Percentiles rank a stretch among this genome's conserved stretches.
Conservation (phyloP, 176 grass and related monocot species). For the Eragrostis curvula region DNA sequence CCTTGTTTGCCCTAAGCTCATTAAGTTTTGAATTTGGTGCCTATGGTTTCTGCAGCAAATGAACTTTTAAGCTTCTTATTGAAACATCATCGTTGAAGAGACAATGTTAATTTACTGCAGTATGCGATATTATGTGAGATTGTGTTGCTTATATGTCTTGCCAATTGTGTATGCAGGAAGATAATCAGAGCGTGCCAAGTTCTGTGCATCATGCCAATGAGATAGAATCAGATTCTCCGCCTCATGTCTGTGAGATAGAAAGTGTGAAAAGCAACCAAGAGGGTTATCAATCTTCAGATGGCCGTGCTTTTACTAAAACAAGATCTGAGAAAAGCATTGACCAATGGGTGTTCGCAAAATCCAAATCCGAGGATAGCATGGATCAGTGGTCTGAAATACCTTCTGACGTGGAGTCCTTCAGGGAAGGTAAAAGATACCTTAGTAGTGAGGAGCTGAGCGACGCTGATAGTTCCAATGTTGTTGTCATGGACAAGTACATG, state of each 20-base stretch:
- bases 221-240: constrained; percentile 53
- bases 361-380: constrained; percentile 86
- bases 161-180: constrained; percentile 44
- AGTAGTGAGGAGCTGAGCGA: constrained; percentile 62
- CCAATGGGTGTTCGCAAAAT: constrained; percentile 83
- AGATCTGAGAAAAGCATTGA: constrained; percentile 77
- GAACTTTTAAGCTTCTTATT: neutral
- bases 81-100: neutral
- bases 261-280: constrained; percentile 60
- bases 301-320: constrained; percentile 48
- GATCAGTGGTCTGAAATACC: constrained; percentile 93
- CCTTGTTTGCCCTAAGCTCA: neutral
- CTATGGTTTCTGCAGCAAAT: neutral
- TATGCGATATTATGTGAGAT: neutral
- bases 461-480: constrained; percentile 49
- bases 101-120: neutral
- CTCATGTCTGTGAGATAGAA: constrained; percentile 59
- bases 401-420: constrained; percentile 67
- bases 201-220: constrained; percentile 44
- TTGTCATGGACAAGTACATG: constrained; percentile 97
- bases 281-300: constrained; percentile 61
- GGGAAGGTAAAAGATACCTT: constrained; percentile 53
- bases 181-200: constrained; percentile 24
- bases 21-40: neutral
- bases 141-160: constrained; percentile 34